Conservation (phyloP, 148 eudicot genomes). For the Rhododendron griersonianum region DNA sequence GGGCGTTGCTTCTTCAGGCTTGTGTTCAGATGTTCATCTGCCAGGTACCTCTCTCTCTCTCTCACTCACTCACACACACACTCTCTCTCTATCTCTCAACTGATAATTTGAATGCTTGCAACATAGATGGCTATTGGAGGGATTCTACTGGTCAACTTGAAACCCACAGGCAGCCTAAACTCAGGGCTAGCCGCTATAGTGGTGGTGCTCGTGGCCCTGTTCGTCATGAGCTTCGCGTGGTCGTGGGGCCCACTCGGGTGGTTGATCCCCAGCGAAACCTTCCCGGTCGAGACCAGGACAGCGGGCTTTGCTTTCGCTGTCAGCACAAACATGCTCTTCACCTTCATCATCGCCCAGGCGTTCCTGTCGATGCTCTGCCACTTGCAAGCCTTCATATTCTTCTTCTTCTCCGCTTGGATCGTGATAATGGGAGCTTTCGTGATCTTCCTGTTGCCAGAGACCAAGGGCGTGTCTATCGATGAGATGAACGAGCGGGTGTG, state of each 20-base stretch:
- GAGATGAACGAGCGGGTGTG: conserved; percentile 32
- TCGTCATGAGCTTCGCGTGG: conserved; percentile 68
- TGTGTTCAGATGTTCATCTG: conserved; percentile 50
- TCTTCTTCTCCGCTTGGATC: conserved; percentile 50
- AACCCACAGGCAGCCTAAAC: conserved; percentile 25
- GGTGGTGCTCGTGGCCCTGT: conserved; percentile 48
- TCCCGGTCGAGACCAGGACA: conserved; percentile 44
- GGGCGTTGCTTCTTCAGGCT: conserved; percentile 50
- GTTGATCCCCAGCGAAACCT: conserved; percentile 31
- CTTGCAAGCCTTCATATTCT: conserved; percentile 36
- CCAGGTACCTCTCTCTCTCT: conserved; percentile 22
- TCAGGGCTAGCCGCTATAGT: conserved; percentile 32
- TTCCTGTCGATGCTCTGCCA: conserved; percentile 45
- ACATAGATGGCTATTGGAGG: conserved; percentile 40
- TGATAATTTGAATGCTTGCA: neutral
- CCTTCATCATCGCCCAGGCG: conserved; percentile 37
- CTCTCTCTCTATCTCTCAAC: neutral
- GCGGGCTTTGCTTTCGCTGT: conserved; percentile 47
- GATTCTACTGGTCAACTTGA: conserved; percentile 31
- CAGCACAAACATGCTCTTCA: conserved; percentile 50
- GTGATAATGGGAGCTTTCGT: conserved; percentile 34
- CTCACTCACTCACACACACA: neutral
- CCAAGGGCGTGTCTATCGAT: conserved; percentile 39
- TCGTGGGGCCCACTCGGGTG: conserved; percentile 43
- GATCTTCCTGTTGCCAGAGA: conserved; percentile 43